Conservation (phyloP, 306 rosid genomes). For the Betula pendula region DNA sequence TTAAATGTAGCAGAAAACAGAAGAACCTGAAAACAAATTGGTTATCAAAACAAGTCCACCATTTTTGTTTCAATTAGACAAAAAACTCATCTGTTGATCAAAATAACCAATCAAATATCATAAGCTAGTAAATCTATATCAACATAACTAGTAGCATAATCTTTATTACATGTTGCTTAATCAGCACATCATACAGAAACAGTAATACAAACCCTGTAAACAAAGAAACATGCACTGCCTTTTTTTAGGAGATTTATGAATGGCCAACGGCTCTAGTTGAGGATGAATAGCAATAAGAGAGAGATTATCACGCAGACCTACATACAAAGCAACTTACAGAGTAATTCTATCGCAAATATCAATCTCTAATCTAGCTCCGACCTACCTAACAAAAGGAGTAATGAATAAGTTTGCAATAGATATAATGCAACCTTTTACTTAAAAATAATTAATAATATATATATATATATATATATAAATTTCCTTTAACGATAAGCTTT, state of each 20-base stretch:
- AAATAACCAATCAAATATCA: neutral
- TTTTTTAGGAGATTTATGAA: neutral
- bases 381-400: neutral
- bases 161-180: neutral
- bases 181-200: neutral
- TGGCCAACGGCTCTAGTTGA: neutral
- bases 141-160: neutral
- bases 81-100: neutral
- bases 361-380: neutral
- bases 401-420: neutral
- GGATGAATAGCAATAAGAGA: neutral
- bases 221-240: neutral
- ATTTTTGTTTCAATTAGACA: neutral
- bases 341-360: neutral
- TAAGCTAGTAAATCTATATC: neutral
- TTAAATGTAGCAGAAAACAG: constrained; percentile 92
- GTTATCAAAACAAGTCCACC: constrained; percentile 2
- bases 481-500: no score
- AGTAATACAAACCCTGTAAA: neutral
- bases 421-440: neutral
- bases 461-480: neutral
- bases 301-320: neutral
- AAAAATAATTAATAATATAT: neutral
- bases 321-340: neutral
- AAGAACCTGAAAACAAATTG: constrained; percentile 59